Evolutionary conservation across 1,284 basidiomycete species (phyloP), one percentile per base, ranked within the genome.

Genomic region (Sanghuangporus weigelae): DNA sequence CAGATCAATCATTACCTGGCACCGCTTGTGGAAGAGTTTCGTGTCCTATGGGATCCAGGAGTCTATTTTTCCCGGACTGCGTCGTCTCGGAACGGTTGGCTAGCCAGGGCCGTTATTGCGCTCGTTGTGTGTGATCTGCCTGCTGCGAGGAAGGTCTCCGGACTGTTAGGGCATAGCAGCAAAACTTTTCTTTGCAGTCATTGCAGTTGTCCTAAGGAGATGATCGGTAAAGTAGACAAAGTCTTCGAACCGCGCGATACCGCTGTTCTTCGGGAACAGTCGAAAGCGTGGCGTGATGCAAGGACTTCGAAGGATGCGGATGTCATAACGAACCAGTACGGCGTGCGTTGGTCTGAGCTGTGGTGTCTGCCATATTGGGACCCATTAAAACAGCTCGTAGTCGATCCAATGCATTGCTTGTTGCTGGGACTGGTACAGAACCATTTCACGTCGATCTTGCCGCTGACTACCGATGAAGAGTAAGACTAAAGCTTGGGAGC

Each of bases 321-420:
- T 12, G 53, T 59, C 8, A 57, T 67, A 16, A 71, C 71, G 49
- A 62, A 69, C 11, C 49, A 56, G 39, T 51, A 68, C 61, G 76
- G 77, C 7, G 50, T 76, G 5, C 68, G 71, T 2, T 79, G 74
- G 72, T 75, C 76, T 0, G 72, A 76, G 54, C 66, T 80, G 3
- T 67, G 77, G 14, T 55, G 69, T 0, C 68, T 81, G 0, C 74
- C 73, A 0, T 80, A 79, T 60, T 80, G 73, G 72, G 71, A 79
- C 60, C 73, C 73, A 0, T 68, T 66, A 0, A 11, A 31, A 5
- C 75, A 71, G 36, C 39, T 74, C 0, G 64, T 75, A 0, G 63
- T 78, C 6, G 73, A 79, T 40, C 44, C 70, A 0, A 79, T 79
- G 77, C 77, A 79, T 50, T 72, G 70, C 35, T 66, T 78, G 0